Conservation (phyloP, 2,329 filamentous ascomycete species). For the Colletotrichum theobromicola region DNA sequence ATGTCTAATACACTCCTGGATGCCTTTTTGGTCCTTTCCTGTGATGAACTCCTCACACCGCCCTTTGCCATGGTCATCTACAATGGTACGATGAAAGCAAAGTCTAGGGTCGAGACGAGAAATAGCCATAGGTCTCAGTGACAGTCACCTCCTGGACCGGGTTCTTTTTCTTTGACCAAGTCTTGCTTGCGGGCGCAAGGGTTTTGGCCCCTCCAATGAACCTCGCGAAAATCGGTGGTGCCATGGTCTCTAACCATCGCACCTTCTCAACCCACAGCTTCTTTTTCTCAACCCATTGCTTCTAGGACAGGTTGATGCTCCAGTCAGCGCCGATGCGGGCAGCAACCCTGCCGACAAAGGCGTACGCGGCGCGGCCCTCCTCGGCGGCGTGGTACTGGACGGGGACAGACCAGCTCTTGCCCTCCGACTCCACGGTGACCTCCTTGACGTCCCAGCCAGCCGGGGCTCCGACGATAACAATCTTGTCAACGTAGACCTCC, state of each 20-base stretch:
- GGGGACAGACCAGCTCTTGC: slow-evolving; percentile 60
- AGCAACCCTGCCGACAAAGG: slow-evolving; percentile 56
- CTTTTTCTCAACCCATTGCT: neutral
- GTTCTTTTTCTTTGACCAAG: neutral
- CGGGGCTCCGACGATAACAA: slow-evolving; percentile 83
- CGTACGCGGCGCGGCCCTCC: slow-evolving; percentile 55
- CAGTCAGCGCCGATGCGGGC: slow-evolving; percentile 60
- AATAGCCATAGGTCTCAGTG: neutral
- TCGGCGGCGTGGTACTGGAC: slow-evolving; percentile 63
- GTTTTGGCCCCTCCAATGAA: neutral
- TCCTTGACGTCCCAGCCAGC: slow-evolving; percentile 70
- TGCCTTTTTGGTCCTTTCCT: neutral
- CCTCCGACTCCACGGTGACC: slow-evolving; percentile 59
- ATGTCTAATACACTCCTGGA: slow-evolving; percentile 2
- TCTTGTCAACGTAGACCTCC: slow-evolving; percentile 79
- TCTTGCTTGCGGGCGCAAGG: neutral
- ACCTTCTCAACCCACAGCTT: neutral
- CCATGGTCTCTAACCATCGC: neutral
- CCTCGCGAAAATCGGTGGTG: neutral
- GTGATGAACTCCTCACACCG: neutral
- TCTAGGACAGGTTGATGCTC: slow-evolving; percentile 42
- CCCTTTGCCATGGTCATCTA: neutral
- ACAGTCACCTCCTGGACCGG: neutral
- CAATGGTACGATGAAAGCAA: neutral
- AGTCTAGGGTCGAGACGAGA: neutral